These are phyloP conservation scores for Bryoerythrophyllum caledonicum DNA, from an alignment of 225 moss, liverwort and hornwort species.

Conservation along the genomic window DNA sequence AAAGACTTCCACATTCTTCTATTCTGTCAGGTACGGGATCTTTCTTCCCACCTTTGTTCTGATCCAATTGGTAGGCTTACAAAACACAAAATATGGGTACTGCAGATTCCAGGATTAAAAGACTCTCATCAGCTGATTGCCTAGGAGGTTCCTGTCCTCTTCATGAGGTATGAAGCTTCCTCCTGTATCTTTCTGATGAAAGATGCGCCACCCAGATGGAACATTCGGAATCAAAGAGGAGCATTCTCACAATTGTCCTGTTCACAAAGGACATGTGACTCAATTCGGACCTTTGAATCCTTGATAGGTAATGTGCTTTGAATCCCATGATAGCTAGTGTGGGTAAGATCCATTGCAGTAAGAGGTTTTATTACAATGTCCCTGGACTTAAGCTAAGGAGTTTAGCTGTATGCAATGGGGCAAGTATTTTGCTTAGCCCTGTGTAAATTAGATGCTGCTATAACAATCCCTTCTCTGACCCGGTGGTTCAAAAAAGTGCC, in stretches of 20 bases:
- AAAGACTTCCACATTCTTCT: background rate
- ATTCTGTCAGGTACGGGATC: constrained; percentile 1
- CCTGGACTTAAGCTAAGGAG: background rate
- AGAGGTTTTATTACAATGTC: background rate
- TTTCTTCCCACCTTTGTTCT: background rate
- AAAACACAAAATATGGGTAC: background rate
- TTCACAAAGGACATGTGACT: background rate
- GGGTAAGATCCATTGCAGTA: background rate
- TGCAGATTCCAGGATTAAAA: constrained; percentile 7
- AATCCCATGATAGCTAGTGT: too few relatives aligned
- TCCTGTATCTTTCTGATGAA: background rate
- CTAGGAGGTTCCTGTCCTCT: background rate
- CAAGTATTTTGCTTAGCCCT: background rate
- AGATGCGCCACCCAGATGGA: background rate
- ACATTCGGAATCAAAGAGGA: background rate
- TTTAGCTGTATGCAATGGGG: background rate
- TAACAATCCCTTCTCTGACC: background rate
- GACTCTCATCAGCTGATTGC: background rate
- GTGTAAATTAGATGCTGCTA: background rate
- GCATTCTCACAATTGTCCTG: background rate
- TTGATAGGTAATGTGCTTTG: background rate
- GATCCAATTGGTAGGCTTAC: background rate
- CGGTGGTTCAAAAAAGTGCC: background rate
- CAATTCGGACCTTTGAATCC: background rate
- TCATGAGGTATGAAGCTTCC: background rate